These are phyloP conservation scores for Quercus berberidifolia DNA, from an alignment of 306 rosid genomes.

Conservation along the genomic window DNA sequence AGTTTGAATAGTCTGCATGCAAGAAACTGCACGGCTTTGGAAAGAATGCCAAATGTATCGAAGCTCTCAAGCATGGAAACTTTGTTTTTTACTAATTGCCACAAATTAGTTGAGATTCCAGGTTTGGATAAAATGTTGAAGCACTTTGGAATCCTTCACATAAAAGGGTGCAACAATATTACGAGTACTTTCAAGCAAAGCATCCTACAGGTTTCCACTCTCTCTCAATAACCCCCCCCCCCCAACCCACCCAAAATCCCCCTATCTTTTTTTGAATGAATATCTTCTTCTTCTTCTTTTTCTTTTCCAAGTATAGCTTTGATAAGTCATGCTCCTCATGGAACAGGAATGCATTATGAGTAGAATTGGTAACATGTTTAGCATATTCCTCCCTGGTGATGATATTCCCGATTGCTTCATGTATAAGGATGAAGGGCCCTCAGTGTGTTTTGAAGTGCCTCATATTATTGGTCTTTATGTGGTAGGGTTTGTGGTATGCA, in stretches of 20 bases:
- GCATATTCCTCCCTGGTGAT: background rate
- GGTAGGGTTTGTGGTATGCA: background rate
- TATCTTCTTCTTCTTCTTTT: too few relatives aligned
- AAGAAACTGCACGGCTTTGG: background rate
- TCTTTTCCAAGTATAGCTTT: too few relatives aligned
- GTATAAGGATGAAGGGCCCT: background rate
- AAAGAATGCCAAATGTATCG: slow-evolving; percentile 15
- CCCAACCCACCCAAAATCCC: too few relatives aligned
- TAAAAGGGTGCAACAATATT: slow-evolving; percentile 21
- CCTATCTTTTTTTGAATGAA: too few relatives aligned
- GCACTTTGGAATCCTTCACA: background rate
- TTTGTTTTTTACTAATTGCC: slow-evolving; percentile 11
- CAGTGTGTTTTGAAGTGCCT: background rate
- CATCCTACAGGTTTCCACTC: slow-evolving; percentile 21
- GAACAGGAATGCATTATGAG: too few relatives aligned
- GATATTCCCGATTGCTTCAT: background rate
- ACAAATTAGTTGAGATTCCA: slow-evolving; percentile 9
- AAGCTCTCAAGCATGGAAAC: background rate
- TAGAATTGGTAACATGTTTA: too few relatives aligned
- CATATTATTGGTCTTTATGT: background rate
- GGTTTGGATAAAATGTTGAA: slow-evolving; percentile 3
- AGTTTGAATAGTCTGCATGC: too few relatives aligned
- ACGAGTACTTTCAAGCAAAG: background rate
- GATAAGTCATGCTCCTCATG: too few relatives aligned
- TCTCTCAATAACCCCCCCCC: background rate